Evolutionary conservation across 2,329 filamentous ascomycete species (phyloP), one percentile per base, ranked within the genome.

Genomic region (Aspergillus sergii): DNA sequence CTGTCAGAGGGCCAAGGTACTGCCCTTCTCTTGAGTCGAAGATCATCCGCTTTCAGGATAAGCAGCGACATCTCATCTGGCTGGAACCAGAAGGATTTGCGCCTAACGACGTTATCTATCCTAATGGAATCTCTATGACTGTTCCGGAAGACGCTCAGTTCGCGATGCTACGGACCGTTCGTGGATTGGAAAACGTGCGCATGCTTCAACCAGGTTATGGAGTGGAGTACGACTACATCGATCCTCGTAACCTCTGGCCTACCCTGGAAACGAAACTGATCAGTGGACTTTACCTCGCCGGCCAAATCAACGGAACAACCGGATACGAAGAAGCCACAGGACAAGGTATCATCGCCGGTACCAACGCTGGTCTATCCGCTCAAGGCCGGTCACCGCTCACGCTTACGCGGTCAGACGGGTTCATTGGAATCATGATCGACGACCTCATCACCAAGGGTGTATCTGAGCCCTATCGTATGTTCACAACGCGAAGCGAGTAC

Each of bases 381-480:
- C 85, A 87, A 64, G 86, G 86, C 1, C 87, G 90, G 62, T 77
- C 83, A 1, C 85, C 88, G 0, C 83, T 96, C 64, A 86, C 86
- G 0, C 81, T 99, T 34, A 89, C 89, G 9, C 86, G 95, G 67
- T 89, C 91, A 1, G 94, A 99, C 76, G 93, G 93, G 14, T 99
- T 97, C 77, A 98, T 99, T 73, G 95, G 95, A 69, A 91, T 99
- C 80, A 97, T 99, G 93, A 94, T 99, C 72, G 95, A 99, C 78
- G 95, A 99, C 76, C 87, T 99, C 43, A 89, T 96, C 73, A 98
- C 94, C 26, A 98, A 97, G 79, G 95, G 95, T 55, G 95, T 99
- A 34, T 94, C 91, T 2, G 95, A 99, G 75, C 95, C 95, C 1
- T 99, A 99, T 79, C 89, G 95, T 69, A 98, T 99, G 94, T 99